A percentile compares a stretch with the other conserved stretches of the same genome.
phyloP scores from a whole-genome alignment of 2,329 filamentous ascomycete species.

The Trichoderma breve region DNA sequence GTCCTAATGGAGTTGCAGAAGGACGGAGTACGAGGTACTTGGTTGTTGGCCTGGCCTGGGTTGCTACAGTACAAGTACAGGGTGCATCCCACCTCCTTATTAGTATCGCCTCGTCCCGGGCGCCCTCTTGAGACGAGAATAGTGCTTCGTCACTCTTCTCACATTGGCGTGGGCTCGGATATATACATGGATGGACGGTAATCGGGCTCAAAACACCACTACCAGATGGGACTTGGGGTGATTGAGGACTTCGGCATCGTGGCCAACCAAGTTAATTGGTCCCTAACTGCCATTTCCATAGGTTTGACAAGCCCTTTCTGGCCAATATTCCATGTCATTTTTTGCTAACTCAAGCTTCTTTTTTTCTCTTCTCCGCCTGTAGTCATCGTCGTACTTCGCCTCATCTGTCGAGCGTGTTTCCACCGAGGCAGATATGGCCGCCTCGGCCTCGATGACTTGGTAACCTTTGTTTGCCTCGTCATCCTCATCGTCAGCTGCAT shows the following conservation, averaged over 20 bases:
- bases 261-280: slow-evolving; percentile 29
- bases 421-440: slow-evolving; percentile 25
- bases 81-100: slow-evolving; percentile 9
- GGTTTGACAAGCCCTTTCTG: slow-evolving; percentile 19
- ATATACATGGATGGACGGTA: slow-evolving; percentile 16
- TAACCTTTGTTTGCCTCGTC: slow-evolving; percentile 25
- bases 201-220: slow-evolving; percentile 10
- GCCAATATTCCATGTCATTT: neutral
- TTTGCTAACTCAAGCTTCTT: neutral
- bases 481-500: slow-evolving; percentile 27
- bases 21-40: neutral
- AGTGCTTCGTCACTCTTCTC: slow-evolving; percentile 5
- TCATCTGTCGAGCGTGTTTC: slow-evolving; percentile 24
- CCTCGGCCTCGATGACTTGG: slow-evolving; percentile 28
- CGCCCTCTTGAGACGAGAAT: slow-evolving; percentile 3
- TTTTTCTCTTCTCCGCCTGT: neutral
- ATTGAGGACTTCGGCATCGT: slow-evolving; percentile 25
- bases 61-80: slow-evolving; percentile 11
- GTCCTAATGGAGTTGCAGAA: neutral
- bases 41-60: neutral
- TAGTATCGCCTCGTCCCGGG: neutral
- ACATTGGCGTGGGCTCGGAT: slow-evolving; percentile 8
- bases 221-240: slow-evolving; percentile 25
- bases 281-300: slow-evolving; percentile 27
- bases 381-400: slow-evolving; percentile 27